These are phyloP conservation scores for Heterobasidion occidentale DNA, from an alignment of 1,284 basidiomycete species.

Conservation along the genomic window DNA sequence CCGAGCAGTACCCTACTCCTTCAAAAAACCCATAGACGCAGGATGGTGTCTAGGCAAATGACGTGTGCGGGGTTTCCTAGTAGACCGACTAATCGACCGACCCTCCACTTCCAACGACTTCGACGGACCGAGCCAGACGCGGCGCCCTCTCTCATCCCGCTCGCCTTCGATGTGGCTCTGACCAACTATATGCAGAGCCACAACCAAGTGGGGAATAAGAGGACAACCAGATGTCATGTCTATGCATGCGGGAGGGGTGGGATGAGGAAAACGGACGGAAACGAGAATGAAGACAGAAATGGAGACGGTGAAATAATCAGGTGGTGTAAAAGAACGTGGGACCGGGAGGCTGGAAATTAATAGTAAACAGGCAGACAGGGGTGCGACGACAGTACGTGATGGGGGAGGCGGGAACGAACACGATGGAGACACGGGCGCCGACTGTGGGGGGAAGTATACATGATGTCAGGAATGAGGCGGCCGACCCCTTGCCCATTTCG, in stretches of 20 bases:
- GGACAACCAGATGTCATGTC: conserved; percentile 40
- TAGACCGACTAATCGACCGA: not conserved
- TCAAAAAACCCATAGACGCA: not conserved
- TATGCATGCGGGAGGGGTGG: conserved; percentile 11
- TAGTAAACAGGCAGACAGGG: conserved; percentile 7
- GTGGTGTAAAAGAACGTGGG: not conserved
- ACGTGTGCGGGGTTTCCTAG: not conserved
- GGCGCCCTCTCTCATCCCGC: conserved; percentile 67
- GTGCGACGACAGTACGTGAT: not conserved
- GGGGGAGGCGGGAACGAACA: not conserved
- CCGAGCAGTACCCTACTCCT: not conserved
- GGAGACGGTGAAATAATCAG: conserved; percentile 5
- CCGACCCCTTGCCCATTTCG: not conserved
- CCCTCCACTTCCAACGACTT: not conserved
- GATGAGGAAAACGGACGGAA: conserved; percentile 20
- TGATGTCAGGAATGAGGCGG: conserved; percentile 14
- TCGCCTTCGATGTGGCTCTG: conserved; percentile 38
- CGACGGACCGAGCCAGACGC: conserved; percentile 8
- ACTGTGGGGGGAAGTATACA: conserved; percentile 13
- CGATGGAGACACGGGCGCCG: conserved; percentile 26
- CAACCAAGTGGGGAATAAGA: conserved; percentile 52
- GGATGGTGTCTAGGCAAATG: no score
- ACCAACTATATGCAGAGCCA: conserved; percentile 15
- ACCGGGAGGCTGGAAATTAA: conserved; percentile 4
- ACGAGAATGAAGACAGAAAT: conserved; percentile 13